Base-by-base conservation (phyloP, 805 yeast genomes). In the Teunomyces kruisii region DNA sequence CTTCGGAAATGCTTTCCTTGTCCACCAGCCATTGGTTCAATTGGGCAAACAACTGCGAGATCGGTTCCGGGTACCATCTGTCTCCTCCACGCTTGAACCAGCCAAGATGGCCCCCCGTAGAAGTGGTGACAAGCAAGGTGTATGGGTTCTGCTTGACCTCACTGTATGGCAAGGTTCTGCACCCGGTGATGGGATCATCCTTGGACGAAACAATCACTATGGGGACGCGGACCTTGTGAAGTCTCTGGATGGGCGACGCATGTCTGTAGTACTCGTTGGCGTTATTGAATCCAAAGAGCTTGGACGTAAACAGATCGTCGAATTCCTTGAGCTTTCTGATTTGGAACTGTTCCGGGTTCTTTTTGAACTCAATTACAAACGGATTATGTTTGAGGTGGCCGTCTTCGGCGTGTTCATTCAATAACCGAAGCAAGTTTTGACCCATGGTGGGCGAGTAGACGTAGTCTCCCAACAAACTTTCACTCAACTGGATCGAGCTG, bases 71-170 rank as follows among this genome's bases (percentile, higher is more conserved):
- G 49, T 72, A 68, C 76, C 76, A 72, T 37, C 76, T 54, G 19
- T 53, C 48, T 22, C 66, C 59, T 26, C 49, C 53, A 32, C 27
- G 13, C 40, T 63, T 62, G 47, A 70, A 72, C 76, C 76, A 72
- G 2, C 77, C 86, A 57, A 84, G 72, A 59, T 86, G 94, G 6
- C 92, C 92, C 51, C 94, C 94, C 10, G 81, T 57, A 43, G 82
- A 79, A 1, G 88, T 77, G 38, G 79, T 75, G 4, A 80, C 68
- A 62, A 83, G 64, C 27, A 78, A 67, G 19, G 82, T 64, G 56
- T 76, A 81, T 12, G 90, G 89, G 49, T 84, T 84, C 26, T 69
- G 62, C 31, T 58, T 49, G 14, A 77, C 74, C 44, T 81, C 86
- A 3, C 58, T 42, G 16, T 48, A 46, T 8, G 91, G 89, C 32